A percentile compares a stretch with the other conserved stretches of the same genome.
phyloP scores from a whole-genome alignment of 1,139 yeast species.

The Suhomyces guaymorum region DNA sequence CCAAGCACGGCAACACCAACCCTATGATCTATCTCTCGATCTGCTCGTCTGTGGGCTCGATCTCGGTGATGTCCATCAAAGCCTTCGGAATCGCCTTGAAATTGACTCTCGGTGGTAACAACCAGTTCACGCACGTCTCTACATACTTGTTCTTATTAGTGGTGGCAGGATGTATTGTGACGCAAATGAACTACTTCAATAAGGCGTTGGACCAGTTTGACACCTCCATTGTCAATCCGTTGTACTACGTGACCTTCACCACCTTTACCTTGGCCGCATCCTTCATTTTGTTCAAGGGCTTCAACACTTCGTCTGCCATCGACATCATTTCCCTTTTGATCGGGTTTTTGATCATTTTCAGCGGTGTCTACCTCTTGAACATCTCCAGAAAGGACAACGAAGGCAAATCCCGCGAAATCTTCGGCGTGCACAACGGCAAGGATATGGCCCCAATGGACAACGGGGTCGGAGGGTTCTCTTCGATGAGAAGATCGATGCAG shows the following conservation, averaged over 20 bases:
- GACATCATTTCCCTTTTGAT: constrained; percentile 82
- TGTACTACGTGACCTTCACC: constrained; percentile 89
- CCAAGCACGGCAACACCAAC: constrained; percentile 74
- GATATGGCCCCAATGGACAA: constrained; percentile 75
- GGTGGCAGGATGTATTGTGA: constrained; percentile 77
- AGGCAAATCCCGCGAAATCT: constrained; percentile 55
- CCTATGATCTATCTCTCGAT: constrained; percentile 91
- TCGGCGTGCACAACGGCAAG: constrained; percentile 59
- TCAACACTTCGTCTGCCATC: constrained; percentile 79
- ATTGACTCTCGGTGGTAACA: constrained; percentile 82
- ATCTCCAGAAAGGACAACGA: constrained; percentile 70
- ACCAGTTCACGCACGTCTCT: constrained; percentile 82
- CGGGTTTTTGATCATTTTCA: constrained; percentile 83
- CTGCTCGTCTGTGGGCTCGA: constrained; percentile 88
- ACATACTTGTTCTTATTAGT: constrained; percentile 80
- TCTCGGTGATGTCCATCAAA: constrained; percentile 88
- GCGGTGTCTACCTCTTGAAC: constrained; percentile 83
- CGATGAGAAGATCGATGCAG: constrained; percentile 66
- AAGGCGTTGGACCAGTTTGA: constrained; percentile 92
- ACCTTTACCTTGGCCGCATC: constrained; percentile 87
- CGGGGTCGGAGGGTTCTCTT: constrained; percentile 74
- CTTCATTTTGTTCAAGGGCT: constrained; percentile 82
- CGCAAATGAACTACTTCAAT: constrained; percentile 93
- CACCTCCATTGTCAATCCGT: constrained; percentile 88
- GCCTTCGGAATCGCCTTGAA: constrained; percentile 93